Conservation (phyloP, 2,329 filamentous ascomycete species). For the Xylariomycetidae sp. region DNA sequence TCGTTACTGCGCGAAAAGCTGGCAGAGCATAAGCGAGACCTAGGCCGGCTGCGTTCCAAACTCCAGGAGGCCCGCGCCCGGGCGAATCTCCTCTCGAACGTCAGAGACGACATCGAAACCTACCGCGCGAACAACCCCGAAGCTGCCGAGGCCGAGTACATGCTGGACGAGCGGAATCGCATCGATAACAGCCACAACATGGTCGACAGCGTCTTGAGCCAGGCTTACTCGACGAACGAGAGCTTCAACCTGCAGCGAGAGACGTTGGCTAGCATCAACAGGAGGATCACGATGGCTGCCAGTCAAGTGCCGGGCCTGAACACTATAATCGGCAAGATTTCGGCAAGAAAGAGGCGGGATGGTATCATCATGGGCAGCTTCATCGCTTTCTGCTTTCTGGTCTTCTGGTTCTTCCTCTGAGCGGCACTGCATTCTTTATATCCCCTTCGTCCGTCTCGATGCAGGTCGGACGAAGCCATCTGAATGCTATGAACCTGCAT, state of each 20-base stretch:
- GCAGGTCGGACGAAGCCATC: too few species aligned
- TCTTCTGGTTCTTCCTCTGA: conserved; percentile 75
- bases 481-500: too few species aligned
- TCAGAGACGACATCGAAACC: conserved; percentile 85
- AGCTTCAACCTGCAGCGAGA: conserved; percentile 83
- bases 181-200: conserved; percentile 87
- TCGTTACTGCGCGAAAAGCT: conserved; percentile 87
- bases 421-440: too few species aligned
- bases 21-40: conserved; percentile 76
- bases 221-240: conserved; percentile 95
- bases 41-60: conserved; percentile 64
- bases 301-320: conserved; percentile 92
- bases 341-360: conserved; percentile 89
- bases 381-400: conserved; percentile 84
- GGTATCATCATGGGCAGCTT: conserved; percentile 89
- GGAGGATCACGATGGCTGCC: conserved; percentile 82
- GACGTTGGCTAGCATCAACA: conserved; percentile 80
- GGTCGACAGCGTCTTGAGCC: conserved; percentile 83
- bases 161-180: conserved; percentile 81
- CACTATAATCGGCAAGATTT: conserved; percentile 84
- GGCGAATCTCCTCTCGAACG: conserved; percentile 83
- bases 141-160: conserved; percentile 88
- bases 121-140: conserved; percentile 79
- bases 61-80: conserved; percentile 77
- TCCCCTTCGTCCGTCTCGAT: too few species aligned